Base-by-base conservation (phyloP, 805 yeast genomes). In the Isabelozyma rhagii region DNA sequence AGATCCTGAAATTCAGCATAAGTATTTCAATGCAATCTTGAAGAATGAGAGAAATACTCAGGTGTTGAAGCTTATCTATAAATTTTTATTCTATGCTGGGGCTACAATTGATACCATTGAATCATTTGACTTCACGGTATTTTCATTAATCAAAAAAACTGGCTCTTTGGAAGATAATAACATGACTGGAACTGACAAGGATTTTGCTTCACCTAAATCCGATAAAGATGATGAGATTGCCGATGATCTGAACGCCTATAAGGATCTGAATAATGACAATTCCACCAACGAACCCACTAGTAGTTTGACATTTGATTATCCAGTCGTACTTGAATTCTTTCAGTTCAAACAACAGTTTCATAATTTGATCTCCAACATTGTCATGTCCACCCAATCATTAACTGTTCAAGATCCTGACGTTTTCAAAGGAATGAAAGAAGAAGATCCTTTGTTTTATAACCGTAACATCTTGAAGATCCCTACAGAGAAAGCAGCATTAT, bases 351-450 rank as follows among this genome's bases (percentile, higher is more conserved):
- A 90, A 62, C 76, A 79, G 8, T 63, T 88, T 25, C 92, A 89
- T 63, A 82, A 85, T 55, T 62, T 77, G 4, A 71, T 84, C 31
- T 71, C 83, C 3, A 77, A 77, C 28, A 72, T 87, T 5, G 73
- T 89, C 9, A 78, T 88, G 77, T 81, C 84, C 44, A 77, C 87
- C 0, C 96, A 89, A 61, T 74, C 82, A 10, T 67, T 88, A 9
- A 85, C 94, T 0, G 66, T 87, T 9, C 81, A 78, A 28, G 96
- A 88, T 60, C 90, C 94, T 0, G 90, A 86, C 51, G 85, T 84
- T 1, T 88, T 88, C 65, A 74, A 76, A 46, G 80, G 86, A 0
- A 72, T 86, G 68, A 77, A 76, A 50, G 84, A 83, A 29, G 88
- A 71, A 4, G 74, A 84, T 39, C 75, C 75, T 39, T 54, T 69